Percentiles rank a stretch among this genome's conserved stretches.
phyloP scores from a whole-genome alignment of 352 stramenopile genomes.

The Pythium rishiriense region DNA sequence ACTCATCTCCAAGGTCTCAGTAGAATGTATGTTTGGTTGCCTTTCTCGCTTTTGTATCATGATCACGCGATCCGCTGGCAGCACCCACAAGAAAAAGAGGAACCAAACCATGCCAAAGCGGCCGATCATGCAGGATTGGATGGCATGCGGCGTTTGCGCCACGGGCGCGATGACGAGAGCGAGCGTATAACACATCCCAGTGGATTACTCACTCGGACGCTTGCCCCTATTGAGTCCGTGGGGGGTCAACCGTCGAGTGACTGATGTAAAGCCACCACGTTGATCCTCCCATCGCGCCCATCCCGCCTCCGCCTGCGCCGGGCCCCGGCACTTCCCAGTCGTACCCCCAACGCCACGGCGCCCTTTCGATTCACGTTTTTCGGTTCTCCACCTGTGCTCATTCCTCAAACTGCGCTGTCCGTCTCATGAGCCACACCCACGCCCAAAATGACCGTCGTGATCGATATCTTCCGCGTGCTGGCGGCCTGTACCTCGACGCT shows the following conservation, averaged over 20 bases:
- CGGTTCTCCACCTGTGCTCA: background rate
- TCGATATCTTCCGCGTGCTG: slow-evolving; percentile 28
- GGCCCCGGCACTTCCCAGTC: background rate
- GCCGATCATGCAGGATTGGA: background rate
- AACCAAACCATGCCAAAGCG: too few relatives aligned
- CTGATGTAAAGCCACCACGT: background rate
- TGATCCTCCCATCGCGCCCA: too few relatives aligned
- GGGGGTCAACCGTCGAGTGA: too few relatives aligned
- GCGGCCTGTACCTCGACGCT: slow-evolving; percentile 30
- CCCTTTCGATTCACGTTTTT: background rate
- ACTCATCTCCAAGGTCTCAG: background rate
- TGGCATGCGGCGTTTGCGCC: slow-evolving; percentile 11
- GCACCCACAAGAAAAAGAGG: slow-evolving; percentile 2
- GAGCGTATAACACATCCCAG: background rate
- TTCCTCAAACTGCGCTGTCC: slow-evolving; percentile 1
- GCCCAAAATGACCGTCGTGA: slow-evolving; percentile 1
- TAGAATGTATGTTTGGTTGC: background rate
- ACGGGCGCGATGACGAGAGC: slow-evolving; percentile 4
- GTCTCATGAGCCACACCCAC: background rate
- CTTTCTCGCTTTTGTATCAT: background rate
- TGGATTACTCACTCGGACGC: background rate
- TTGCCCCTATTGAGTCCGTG: background rate
- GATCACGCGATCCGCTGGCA: background rate
- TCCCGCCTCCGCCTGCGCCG: too few relatives aligned
- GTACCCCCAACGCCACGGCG: background rate